A percentile compares a stretch with the other conserved stretches of the same genome.
These are phyloP conservation scores for Fomitopsis schrenkii DNA, from an alignment of 1,284 basidiomycete species.

Conservation along the genomic window DNA sequence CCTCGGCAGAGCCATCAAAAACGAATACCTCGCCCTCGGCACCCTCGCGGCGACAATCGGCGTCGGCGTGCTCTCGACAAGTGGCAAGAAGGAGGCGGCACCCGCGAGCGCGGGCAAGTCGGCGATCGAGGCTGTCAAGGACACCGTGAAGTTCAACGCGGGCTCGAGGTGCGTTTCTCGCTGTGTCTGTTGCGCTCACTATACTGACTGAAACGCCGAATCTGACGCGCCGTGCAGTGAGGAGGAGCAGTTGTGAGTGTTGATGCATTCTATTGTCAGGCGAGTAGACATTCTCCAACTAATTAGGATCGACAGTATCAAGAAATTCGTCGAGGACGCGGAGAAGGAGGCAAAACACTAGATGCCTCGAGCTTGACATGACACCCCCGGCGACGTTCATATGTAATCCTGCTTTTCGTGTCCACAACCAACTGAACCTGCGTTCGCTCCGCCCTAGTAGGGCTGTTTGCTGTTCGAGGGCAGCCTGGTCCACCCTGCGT, in stretches of 20 bases:
- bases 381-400: not conserved
- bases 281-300: slow-evolving; percentile 31
- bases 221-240: slow-evolving; percentile 38
- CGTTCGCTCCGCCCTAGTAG: too few relatives aligned
- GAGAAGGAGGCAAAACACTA: slow-evolving; percentile 55
- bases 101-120: slow-evolving; percentile 34
- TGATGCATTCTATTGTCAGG: slow-evolving; percentile 7
- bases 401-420: not conserved
- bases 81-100: slow-evolving; percentile 46
- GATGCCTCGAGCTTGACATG: not conserved
- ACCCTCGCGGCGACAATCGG: slow-evolving; percentile 54
- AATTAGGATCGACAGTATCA: slow-evolving; percentile 60
- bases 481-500: too few relatives aligned
- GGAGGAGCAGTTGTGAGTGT: slow-evolving; percentile 69
- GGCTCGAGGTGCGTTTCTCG: slow-evolving; percentile 54
- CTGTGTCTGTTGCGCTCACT: not conserved
- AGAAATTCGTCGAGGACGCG: slow-evolving; percentile 72
- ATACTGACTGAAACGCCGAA: not conserved
- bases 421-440: not conserved
- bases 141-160: slow-evolving; percentile 57
- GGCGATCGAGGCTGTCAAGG: slow-evolving; percentile 50
- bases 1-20: slow-evolving; percentile 71
- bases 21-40: slow-evolving; percentile 70
- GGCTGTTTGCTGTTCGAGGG: too few relatives aligned
- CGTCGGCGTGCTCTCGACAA: slow-evolving; percentile 43